Conservation (phyloP, 257 asterid species). For the Solanum arcanum region DNA sequence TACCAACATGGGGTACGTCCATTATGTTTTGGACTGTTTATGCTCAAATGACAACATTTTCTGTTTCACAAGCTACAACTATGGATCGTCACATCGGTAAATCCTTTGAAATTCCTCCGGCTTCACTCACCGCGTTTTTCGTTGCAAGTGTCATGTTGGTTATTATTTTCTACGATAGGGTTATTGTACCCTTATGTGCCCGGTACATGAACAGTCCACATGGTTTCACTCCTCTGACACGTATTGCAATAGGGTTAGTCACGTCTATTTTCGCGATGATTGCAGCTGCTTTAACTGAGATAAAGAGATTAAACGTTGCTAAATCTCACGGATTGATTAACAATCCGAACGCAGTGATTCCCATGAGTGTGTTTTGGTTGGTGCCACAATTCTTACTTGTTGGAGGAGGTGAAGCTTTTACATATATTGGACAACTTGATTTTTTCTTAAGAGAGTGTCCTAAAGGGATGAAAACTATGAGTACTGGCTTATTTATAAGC, state of each 20-base stretch:
- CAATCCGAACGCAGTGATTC: conserved; percentile 2
- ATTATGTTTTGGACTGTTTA: conserved; percentile 70
- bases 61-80: conserved; percentile 73
- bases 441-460: conserved; percentile 82
- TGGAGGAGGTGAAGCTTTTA: conserved; percentile 84
- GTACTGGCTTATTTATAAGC: conserved; percentile 72
- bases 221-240: conserved; percentile 61
- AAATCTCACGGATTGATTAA: conserved; percentile 17
- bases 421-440: conserved; percentile 83
- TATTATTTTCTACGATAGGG: conserved; percentile 45
- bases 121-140: conserved; percentile 65
- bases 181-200: conserved; percentile 31
- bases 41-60: conserved; percentile 87
- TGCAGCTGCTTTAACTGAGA: conserved; percentile 45
- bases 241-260: conserved; percentile 45
- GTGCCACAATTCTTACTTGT: conserved; percentile 64
- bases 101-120: conserved; percentile 55
- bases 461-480: conserved; percentile 83
- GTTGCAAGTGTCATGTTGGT: conserved; percentile 53
- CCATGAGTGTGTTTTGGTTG: conserved; percentile 54
- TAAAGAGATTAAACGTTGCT: conserved; percentile 34
- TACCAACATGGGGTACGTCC: conserved; percentile 85
- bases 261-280: conserved; percentile 43
- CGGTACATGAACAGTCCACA: conserved; percentile 30
- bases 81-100: conserved; percentile 50